Evolutionary conservation across 164 flowering plant species (phyloP).

Genomic region (Nymphaea colorata): DNA sequence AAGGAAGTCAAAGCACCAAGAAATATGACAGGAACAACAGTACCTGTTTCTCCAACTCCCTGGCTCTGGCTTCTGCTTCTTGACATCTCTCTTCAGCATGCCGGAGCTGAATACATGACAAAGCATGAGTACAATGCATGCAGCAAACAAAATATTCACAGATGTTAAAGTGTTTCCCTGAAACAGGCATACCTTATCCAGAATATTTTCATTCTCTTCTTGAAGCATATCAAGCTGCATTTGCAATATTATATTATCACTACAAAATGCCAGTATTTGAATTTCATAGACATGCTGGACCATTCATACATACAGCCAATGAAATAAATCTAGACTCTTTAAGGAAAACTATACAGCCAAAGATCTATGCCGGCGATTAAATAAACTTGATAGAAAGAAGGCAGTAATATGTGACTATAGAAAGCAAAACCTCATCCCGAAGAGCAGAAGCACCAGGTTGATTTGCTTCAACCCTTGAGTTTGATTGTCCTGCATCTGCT

Average conservation of each 20-base stretch:
- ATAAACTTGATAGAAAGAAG: not conserved
- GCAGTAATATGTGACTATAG: not conserved
- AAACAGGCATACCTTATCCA: constrained; percentile 53
- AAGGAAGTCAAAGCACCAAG: too few relatives aligned
- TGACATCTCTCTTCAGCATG: constrained; percentile 69
- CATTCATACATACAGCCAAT: too few relatives aligned
- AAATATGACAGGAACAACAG: not conserved
- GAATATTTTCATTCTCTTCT: constrained; percentile 68
- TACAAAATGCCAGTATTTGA: not conserved
- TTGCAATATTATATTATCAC: not conserved
- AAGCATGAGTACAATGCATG: constrained; percentile 4
- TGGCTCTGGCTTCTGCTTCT: constrained; percentile 85
- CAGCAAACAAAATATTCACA: not conserved
- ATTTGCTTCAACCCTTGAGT: constrained; percentile 35
- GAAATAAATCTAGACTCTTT: not conserved
- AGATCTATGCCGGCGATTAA: not conserved
- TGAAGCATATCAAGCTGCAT: constrained; percentile 98
- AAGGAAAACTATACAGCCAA: not conserved
- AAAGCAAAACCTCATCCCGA: constrained; percentile 64
- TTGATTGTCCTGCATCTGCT: constrained; percentile 26
- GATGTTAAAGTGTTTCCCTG: not conserved
- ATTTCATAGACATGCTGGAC: too few relatives aligned
- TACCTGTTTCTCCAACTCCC: constrained; percentile 94
- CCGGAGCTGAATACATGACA: constrained; percentile 50
- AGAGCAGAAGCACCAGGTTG: constrained; percentile 69